Conservation (phyloP, 1,284 basidiomycete genomes). For the Rhodotorula sp. region DNA sequence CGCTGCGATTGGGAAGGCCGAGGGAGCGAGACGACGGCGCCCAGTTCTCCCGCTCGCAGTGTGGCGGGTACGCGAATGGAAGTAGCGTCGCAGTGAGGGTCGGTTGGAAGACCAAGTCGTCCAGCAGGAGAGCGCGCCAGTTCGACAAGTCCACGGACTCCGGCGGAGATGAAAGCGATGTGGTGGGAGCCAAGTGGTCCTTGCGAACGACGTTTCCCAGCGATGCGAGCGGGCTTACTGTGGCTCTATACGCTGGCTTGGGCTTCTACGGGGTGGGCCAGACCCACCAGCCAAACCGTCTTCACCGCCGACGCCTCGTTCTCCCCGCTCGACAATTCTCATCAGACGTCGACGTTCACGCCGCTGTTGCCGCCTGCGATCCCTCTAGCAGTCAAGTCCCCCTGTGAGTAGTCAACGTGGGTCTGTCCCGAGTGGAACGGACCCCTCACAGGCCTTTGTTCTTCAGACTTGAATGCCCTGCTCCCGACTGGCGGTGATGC, state of each 20-base stretch:
- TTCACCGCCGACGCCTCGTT: neutral
- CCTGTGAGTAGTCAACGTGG: conserved; percentile 18
- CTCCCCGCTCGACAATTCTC: neutral
- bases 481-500: conserved; percentile 34
- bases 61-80: no score
- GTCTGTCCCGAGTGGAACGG: neutral
- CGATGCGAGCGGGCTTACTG: neutral
- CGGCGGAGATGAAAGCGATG: no score
- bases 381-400: conserved; percentile 40
- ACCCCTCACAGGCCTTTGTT: neutral
- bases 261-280: neutral
- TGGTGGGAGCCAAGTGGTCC: no score
- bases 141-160: no score
- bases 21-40: no score
- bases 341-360: conserved; percentile 7
- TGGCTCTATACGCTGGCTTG: neutral
- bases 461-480: conserved; percentile 37
- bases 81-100: no score
- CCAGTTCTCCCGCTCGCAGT: no score
- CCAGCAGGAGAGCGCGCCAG: no score
- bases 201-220: neutral
- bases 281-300: neutral
- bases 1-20: no score
- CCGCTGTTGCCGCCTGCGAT: conserved; percentile 42
- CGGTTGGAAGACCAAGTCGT: no score